phyloP scores from a whole-genome alignment of 495 filamentous ascomycete species.

The Hypoxylon fuscum region DNA sequence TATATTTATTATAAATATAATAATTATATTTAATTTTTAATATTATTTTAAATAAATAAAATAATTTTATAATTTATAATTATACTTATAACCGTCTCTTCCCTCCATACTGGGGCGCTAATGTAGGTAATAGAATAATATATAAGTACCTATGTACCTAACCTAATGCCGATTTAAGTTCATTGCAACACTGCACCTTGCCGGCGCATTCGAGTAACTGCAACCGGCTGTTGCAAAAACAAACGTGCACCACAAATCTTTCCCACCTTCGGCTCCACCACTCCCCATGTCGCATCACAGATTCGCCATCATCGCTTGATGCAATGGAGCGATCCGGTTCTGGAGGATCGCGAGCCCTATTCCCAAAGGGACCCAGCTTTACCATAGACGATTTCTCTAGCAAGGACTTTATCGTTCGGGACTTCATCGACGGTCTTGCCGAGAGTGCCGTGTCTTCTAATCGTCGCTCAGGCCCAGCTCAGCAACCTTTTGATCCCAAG shows the following conservation, averaged over 20 bases:
- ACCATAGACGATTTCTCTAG: conserved; percentile 88
- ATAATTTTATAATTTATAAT: too few species aligned
- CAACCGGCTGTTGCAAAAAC: not conserved
- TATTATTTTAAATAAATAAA: too few species aligned
- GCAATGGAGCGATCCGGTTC: conserved; percentile 57
- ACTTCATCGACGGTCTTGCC: conserved; percentile 93
- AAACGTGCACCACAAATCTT: not conserved
- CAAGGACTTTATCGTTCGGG: conserved; percentile 95
- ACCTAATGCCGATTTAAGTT: too few species aligned
- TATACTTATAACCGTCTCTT: too few species aligned
- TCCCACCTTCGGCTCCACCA: conserved; percentile 5
- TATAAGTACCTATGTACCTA: too few species aligned
- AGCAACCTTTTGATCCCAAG: conserved; percentile 93
- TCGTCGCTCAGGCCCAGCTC: conserved; percentile 75
- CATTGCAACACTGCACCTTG: not conserved
- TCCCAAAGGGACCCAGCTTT: conserved; percentile 81
- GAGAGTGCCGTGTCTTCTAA: conserved; percentile 78
- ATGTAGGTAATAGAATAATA: too few species aligned
- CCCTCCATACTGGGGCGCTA: too few species aligned
- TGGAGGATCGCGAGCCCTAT: conserved; percentile 67
- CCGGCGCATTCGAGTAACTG: not conserved
- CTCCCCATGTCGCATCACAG: conserved; percentile 16
- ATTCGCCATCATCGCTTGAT: conserved; percentile 8
- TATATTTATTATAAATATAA: too few species aligned
- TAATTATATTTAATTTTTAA: too few species aligned